A percentile compares a stretch with the other conserved stretches of the same genome.
Evolutionary conservation across 1,284 basidiomycete genomes (phyloP).

Genomic region (Erythrobasidium hasegawianum): DNA sequence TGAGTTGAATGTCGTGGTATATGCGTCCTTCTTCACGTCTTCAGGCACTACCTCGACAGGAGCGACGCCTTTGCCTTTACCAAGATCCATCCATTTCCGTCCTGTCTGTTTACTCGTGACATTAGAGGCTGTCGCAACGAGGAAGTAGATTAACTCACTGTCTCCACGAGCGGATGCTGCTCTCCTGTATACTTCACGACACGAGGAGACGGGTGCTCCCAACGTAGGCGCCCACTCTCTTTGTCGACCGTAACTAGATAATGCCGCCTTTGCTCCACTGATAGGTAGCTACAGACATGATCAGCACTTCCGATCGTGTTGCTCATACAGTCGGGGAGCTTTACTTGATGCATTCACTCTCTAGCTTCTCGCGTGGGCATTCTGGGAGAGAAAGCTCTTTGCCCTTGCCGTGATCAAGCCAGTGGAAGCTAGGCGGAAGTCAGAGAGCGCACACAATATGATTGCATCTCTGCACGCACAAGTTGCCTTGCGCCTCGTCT

Average conservation of each 20-base stretch:
- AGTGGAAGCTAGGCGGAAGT: constrained; percentile 54
- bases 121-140: constrained; percentile 51
- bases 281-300: constrained; percentile 54
- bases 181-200: constrained; percentile 11
- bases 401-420: constrained; percentile 60
- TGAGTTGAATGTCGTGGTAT: no score
- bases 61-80: constrained; percentile 59
- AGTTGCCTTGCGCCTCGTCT: constrained; percentile 61
- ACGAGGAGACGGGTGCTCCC: constrained; percentile 50
- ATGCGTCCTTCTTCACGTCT: no score
- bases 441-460: no score
- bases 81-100: constrained; percentile 62
- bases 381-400: constrained; percentile 61
- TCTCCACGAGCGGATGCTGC: constrained; percentile 26
- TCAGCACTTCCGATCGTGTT: not conserved
- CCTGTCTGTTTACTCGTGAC: constrained; percentile 54
- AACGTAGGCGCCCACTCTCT: constrained; percentile 60
- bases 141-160: constrained; percentile 1
- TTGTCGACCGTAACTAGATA: constrained; percentile 61
- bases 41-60: constrained; percentile 37
- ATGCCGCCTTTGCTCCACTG: constrained; percentile 64
- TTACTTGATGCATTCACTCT: constrained; percentile 56
- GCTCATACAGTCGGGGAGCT: no score
- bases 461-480: constrained; percentile 46
- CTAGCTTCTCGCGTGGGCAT: constrained; percentile 64